Conservation (phyloP, 106 monocot species). For the Dioscorea dumetorum region DNA sequence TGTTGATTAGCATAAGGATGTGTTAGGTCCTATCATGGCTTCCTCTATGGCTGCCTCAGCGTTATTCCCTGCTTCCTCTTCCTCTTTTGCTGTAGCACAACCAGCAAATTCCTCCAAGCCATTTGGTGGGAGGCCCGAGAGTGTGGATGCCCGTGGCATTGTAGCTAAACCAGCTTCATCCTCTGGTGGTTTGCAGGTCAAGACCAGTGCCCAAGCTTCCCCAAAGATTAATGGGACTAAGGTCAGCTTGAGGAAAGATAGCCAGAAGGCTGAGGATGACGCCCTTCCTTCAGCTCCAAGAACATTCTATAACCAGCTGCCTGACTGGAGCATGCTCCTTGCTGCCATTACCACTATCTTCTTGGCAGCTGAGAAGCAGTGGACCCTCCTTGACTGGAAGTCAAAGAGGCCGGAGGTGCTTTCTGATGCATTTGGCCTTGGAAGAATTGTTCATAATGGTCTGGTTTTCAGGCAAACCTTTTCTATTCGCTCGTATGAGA, state of each 20-base stretch:
- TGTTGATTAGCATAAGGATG: neutral
- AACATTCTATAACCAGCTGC: constrained; percentile 87
- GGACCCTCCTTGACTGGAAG: constrained; percentile 77
- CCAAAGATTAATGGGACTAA: constrained; percentile 61
- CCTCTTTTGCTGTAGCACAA: constrained; percentile 7
- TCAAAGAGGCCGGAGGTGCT: constrained; percentile 87
- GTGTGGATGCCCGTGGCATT: constrained; percentile 25
- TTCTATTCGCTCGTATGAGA: constrained; percentile 85
- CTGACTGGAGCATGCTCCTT: constrained; percentile 86
- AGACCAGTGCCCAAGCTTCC: constrained; percentile 44
- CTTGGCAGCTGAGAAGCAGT: constrained; percentile 87
- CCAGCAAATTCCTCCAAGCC: constrained; percentile 19
- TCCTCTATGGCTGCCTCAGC: constrained; percentile 44
- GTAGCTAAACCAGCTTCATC: constrained; percentile 24
- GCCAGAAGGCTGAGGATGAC: constrained; percentile 28
- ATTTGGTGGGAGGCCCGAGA: constrained; percentile 19
- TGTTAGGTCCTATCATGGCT: constrained; percentile 12
- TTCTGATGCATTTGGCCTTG: constrained; percentile 56
- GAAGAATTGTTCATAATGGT: constrained; percentile 60
- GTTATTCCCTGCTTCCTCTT: constrained; percentile 40
- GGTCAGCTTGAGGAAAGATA: constrained; percentile 28
- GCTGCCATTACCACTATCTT: constrained; percentile 84
- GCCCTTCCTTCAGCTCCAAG: constrained; percentile 34
- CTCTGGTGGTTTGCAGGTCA: constrained; percentile 34
- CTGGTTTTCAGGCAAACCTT: constrained; percentile 81